A percentile compares a stretch with the other conserved stretches of the same genome.
Evolutionary conservation across 2,329 filamentous ascomycete genomes (phyloP).

Genomic region (Fusarium xyrophilum): DNA sequence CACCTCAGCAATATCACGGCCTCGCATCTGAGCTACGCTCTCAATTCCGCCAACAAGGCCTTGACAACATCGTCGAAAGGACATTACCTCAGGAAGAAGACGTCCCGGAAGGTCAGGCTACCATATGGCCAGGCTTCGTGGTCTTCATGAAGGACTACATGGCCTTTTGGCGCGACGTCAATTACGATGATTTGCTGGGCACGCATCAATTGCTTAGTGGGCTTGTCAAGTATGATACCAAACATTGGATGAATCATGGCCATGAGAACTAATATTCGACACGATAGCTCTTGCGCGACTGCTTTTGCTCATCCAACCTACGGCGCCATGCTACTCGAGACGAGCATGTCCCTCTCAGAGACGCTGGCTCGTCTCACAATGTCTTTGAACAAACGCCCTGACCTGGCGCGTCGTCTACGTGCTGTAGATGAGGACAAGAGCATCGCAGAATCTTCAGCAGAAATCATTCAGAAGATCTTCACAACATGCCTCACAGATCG

Average conservation of each 20-base stretch:
- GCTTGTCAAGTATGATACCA: constrained; percentile 71
- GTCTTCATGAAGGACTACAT: constrained; percentile 84
- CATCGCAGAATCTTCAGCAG: constrained; percentile 85
- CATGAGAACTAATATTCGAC: neutral
- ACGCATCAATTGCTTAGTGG: constrained; percentile 78
- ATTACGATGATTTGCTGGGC: constrained; percentile 75
- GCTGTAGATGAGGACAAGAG: constrained; percentile 71
- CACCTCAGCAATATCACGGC: constrained; percentile 70
- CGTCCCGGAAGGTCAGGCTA: constrained; percentile 67
- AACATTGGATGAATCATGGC: neutral
- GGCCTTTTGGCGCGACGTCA: constrained; percentile 79
- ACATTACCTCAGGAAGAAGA: constrained; percentile 71
- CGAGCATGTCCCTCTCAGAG: constrained; percentile 81
- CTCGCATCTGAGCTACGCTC: constrained; percentile 72
- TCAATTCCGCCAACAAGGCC: constrained; percentile 58
- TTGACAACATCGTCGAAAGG: constrained; percentile 69
- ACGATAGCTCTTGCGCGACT: constrained; percentile 75
- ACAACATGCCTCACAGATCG: constrained; percentile 88
- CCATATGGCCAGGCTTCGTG: constrained; percentile 77
- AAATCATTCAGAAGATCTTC: constrained; percentile 89
- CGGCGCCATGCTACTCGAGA: constrained; percentile 82
- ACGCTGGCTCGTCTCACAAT: constrained; percentile 84
- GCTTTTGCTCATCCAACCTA: constrained; percentile 81
- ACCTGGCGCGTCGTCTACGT: constrained; percentile 73
- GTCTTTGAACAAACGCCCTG: constrained; percentile 79